phyloP scores from a whole-genome alignment of 1,139 yeast species.

The Debaryomyces udenii region DNA sequence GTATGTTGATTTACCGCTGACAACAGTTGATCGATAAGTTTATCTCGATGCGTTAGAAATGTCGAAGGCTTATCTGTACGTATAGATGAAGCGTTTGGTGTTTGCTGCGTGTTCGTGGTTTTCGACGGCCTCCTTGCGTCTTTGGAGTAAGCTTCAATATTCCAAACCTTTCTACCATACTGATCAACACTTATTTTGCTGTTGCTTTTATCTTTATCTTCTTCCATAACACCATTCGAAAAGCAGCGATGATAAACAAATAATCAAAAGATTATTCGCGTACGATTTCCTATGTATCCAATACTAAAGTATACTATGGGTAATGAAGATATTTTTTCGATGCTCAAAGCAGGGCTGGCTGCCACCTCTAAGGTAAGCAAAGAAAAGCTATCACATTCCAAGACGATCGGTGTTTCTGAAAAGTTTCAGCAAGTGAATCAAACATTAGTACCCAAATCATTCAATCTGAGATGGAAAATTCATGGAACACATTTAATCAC shows the following conservation, averaged over 20 bases:
- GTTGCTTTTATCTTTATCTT: constrained; percentile 8
- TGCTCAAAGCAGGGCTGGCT: constrained; percentile 9
- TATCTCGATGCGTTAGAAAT: constrained; percentile 34
- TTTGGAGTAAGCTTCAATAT: constrained; percentile 61
- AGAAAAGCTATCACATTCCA: not conserved
- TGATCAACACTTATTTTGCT: constrained; percentile 35
- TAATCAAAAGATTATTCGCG: not conserved
- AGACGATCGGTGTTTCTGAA: not conserved
- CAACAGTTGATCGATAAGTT: constrained; percentile 35
- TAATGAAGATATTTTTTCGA: constrained; percentile 13
- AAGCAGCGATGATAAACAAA: not conserved
- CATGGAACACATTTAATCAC: constrained; percentile 39
- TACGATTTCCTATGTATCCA: not conserved
- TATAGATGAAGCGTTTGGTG: constrained; percentile 6
- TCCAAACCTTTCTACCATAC: constrained; percentile 74
- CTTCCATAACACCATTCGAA: not conserved
- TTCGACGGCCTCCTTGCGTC: constrained; percentile 39
- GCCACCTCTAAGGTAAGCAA: constrained; percentile 7
- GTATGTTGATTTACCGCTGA: constrained; percentile 40
- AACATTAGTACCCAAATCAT: constrained; percentile 1
- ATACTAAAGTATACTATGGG: constrained; percentile 6
- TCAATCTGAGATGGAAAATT: constrained; percentile 27
- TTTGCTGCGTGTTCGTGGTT: constrained; percentile 10
- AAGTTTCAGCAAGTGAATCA: constrained; percentile 1
- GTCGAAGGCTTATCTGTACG: constrained; percentile 24